Evolutionary conservation across 108 stramenopile genomes (phyloP), one percentile per base, ranked within the genome.

Genomic region (Nitzschia sp.): DNA sequence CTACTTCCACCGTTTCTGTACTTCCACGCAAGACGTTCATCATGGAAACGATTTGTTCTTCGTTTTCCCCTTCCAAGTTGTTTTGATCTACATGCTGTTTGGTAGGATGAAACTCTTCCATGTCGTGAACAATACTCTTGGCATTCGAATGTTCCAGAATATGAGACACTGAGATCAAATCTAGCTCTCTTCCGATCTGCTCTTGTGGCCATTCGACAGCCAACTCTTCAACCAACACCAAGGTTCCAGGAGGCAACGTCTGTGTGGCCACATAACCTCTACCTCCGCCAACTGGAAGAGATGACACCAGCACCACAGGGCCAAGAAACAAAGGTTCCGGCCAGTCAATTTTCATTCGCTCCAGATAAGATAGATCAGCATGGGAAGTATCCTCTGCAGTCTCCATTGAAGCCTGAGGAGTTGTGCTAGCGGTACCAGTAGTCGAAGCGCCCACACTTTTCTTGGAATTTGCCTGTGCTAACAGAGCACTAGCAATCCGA

Each of bases 61-160:
- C 70, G 20, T 71, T 40, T 40, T 41, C 73, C 56, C 8, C 64
- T 17, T 60, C 52, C 21, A 82, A 72, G 15, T 51, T 72, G 39
- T 71, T 54, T 8, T 65, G 57, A 25, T 90, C 82, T 12, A 93
- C 87, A 44, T 69, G 71, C 34, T 50, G 63, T 71, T 83, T 89
- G 26, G 79, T 78, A 10, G 91, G 91, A 80, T 93, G 83, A 62
- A 90, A 83, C 7, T 77, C 75, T 66, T 87, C 85, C 63, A 93
- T 54, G 50, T 75, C 71, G 46, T 79, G 66, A 8, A 87, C 46
- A 64, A 91, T 37, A 8, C 57, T 41, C n/a, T 62, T 20, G 1
- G 78, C 84, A 39, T 80, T 57, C 14, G 72, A 50, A 59, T 73
- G 60, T 21, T 74, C 63, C 37, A 89, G 52, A 41, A 93, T 39